These are phyloP conservation scores for Coccomyxa sp. DNA, from an alignment of 139 green algal species.

Conservation along the genomic window DNA sequence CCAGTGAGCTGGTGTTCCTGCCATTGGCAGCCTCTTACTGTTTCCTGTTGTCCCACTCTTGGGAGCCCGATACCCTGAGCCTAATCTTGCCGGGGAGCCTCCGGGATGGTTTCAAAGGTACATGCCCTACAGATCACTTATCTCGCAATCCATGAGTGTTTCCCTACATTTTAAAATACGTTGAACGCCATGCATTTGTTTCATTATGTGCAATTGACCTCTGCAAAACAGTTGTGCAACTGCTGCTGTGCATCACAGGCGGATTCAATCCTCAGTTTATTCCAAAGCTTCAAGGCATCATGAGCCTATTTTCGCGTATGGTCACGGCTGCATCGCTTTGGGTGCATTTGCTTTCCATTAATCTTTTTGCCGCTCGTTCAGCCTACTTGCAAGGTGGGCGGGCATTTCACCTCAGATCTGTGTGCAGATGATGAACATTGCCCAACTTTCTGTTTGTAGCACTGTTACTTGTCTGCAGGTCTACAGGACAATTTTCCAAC, in stretches of 20 bases:
- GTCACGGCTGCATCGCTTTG: constrained; percentile 56
- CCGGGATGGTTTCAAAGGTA: constrained; percentile 47
- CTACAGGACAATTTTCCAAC: constrained; percentile 24
- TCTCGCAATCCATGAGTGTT: neutral
- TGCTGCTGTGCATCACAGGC: constrained; percentile 18
- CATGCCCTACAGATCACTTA: neutral
- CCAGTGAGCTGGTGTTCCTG: constrained; percentile 12
- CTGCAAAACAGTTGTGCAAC: neutral
- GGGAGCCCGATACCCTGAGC: constrained; percentile 60
- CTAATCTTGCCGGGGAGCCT: constrained; percentile 67
- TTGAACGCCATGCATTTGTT: neutral
- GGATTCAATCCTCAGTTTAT: constrained; percentile 74
- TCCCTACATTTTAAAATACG: neutral
- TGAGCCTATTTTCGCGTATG: constrained; percentile 47
- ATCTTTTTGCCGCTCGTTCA: constrained; percentile 52
- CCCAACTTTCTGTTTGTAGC: neutral
- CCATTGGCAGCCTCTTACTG: constrained; percentile 51
- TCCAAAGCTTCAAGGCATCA: constrained; percentile 54
- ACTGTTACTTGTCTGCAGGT: constrained; percentile 21
- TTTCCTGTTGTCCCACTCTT: constrained; percentile 49
- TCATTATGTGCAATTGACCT: neutral
- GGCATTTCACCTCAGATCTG: neutral
- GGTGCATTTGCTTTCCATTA: constrained; percentile 64
- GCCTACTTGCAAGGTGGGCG: neutral
- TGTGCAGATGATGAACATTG: neutral